Percentiles rank a stretch among this genome's conserved stretches.
These are phyloP conservation scores for Falciphora oryzae DNA, from an alignment of 2,329 filamentous ascomycete genomes.

Conservation along the genomic window DNA sequence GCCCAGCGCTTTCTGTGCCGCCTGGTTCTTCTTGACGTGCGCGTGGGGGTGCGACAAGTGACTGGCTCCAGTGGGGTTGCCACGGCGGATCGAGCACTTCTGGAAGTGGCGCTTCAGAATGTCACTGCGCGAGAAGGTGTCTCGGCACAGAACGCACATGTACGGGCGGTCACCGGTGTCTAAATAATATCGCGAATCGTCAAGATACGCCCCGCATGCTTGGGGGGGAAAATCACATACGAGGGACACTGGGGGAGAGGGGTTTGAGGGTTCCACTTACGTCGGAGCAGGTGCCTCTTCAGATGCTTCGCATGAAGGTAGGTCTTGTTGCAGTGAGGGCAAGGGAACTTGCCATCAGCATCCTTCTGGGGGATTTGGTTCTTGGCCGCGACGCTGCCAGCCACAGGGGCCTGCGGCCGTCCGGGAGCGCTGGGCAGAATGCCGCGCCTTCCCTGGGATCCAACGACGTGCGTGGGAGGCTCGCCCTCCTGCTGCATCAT, in stretches of 20 bases:
- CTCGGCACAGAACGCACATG: slow-evolving; percentile 95
- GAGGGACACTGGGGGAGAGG: neutral
- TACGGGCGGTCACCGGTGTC: slow-evolving; percentile 98
- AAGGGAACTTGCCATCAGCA: slow-evolving; percentile 95
- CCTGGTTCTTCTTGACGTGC: slow-evolving; percentile 73
- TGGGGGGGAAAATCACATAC: neutral
- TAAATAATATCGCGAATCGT: slow-evolving; percentile 30
- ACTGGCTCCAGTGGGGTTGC: slow-evolving; percentile 90
- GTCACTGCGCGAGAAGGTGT: slow-evolving; percentile 96
- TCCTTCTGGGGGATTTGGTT: slow-evolving; percentile 89
- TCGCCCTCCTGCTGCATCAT: slow-evolving; percentile 52
- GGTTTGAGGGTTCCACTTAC: slow-evolving; percentile 54
- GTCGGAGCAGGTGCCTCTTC: slow-evolving; percentile 90
- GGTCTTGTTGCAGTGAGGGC: slow-evolving; percentile 96
- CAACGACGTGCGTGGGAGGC: slow-evolving; percentile 84
- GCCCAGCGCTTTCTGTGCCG: slow-evolving; percentile 50
- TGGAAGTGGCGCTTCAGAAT: slow-evolving; percentile 99
- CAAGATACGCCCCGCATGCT: neutral
- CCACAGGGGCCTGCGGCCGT: slow-evolving; percentile 68
- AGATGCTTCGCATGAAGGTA: slow-evolving; percentile 96
- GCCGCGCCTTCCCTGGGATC: slow-evolving; percentile 85
- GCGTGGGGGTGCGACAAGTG: slow-evolving; percentile 91
- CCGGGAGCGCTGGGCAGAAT: slow-evolving; percentile 89
- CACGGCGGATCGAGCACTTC: slow-evolving; percentile 94
- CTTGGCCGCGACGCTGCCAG: slow-evolving; percentile 65